phyloP scores from a whole-genome alignment of 1,139 yeast species.

The Yarrowia galli region DNA sequence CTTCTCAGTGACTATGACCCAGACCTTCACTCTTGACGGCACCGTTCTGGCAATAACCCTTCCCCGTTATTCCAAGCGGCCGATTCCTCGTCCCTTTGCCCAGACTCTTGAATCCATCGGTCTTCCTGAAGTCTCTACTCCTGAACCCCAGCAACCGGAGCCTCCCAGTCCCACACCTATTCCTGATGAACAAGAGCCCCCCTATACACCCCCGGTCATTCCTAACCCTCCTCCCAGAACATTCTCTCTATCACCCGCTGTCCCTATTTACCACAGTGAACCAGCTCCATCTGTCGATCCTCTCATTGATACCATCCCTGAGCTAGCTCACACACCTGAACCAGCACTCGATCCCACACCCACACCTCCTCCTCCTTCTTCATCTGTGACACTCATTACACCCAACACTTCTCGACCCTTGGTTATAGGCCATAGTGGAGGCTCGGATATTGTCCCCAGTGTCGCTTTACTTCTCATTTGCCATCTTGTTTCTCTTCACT shows the following conservation, averaged over 20 bases:
- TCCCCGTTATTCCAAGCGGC: background rate
- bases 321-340: too few relatives aligned
- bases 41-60: background rate
- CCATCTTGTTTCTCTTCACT: background rate
- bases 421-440: background rate
- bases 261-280: background rate
- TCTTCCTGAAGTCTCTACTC: background rate
- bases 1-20: background rate
- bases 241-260: background rate
- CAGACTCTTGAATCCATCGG: background rate
- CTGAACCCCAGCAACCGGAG: background rate
- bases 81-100: background rate
- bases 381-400: background rate
- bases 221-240: background rate
- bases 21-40: constrained; percentile 8
- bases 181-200: background rate
- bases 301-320: too few relatives aligned
- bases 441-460: background rate
- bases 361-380: background rate
- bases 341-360: background rate
- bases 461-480: background rate
- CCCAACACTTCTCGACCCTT: background rate
- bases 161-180: background rate
- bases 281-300: background rate
- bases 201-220: background rate